Evolutionary conservation across 306 rosid species (phyloP).

Genomic region (Quercus robur): DNA sequence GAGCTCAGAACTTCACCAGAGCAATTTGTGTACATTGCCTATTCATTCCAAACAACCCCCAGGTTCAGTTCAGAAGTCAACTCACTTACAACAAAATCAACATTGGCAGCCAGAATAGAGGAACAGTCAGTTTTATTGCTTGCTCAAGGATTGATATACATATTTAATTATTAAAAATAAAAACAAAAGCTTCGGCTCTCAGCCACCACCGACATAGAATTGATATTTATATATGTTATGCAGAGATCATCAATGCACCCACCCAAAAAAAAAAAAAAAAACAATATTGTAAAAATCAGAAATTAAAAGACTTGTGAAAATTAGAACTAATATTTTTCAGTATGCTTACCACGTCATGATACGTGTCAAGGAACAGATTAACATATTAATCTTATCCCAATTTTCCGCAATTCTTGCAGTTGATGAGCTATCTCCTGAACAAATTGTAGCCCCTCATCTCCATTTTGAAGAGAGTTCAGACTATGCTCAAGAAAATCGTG

Average conservation of each 20-base stretch:
- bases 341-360: slow-evolving; percentile 19
- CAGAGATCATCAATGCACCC: not conserved
- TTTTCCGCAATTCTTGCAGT: slow-evolving; percentile 55
- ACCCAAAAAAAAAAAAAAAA: not conserved
- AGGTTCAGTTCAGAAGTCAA: not conserved
- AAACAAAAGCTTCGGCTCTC: too few relatives aligned
- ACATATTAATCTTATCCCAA: slow-evolving; percentile 41
- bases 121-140: not conserved
- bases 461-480: slow-evolving; percentile 53
- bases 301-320: not conserved
- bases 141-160: not conserved
- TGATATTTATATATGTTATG: not conserved
- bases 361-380: slow-evolving; percentile 19
- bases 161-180: too few relatives aligned
- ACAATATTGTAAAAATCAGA: not conserved
- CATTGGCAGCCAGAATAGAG: not conserved
- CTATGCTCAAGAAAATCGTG: slow-evolving; percentile 65
- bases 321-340: not conserved
- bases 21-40: not conserved
- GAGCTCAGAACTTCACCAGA: not conserved
- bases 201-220: not conserved
- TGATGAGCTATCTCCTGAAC: slow-evolving; percentile 62
- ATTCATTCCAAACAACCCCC: not conserved
- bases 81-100: not conserved
- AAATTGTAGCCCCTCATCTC: slow-evolving; percentile 55